Conservation (phyloP, 495 filamentous ascomycete species). For the Extremus antarcticus region DNA sequence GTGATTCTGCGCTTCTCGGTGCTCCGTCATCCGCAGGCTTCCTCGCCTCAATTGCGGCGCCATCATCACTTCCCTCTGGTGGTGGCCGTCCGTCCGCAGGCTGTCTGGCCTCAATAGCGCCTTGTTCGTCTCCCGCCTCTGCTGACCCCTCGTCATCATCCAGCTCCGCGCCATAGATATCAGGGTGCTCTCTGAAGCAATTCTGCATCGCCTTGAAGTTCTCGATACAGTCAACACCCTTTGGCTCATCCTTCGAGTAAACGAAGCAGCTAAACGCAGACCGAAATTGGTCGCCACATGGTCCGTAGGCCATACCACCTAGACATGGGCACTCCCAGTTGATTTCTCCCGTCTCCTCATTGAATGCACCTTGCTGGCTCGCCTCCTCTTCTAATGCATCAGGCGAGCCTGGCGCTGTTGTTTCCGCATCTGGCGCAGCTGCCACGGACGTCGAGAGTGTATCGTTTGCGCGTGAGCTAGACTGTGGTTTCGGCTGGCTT, state of each 20-base stretch:
- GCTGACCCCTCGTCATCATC: slow-evolving; percentile 59
- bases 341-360: slow-evolving; percentile 97
- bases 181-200: slow-evolving; percentile 85
- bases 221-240: slow-evolving; percentile 96
- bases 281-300: slow-evolving; percentile 90
- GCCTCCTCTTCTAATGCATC: slow-evolving; percentile 71
- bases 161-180: slow-evolving; percentile 83
- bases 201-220: slow-evolving; percentile 97
- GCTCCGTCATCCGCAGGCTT: not conserved
- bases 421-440: slow-evolving; percentile 8
- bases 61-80: not conserved
- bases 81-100: not conserved
- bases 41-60: not conserved
- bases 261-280: slow-evolving; percentile 96
- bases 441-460: slow-evolving; percentile 4
- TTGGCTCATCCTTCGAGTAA: slow-evolving; percentile 86
- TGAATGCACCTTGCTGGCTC: slow-evolving; percentile 78
- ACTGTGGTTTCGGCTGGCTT: slow-evolving; percentile 14
- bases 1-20: not conserved
- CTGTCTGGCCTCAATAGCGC: not conserved
- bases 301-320: slow-evolving; percentile 93
- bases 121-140: not conserved
- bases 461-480: not conserved
- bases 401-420: slow-evolving; percentile 20
- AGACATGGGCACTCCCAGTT: slow-evolving; percentile 99